Base-by-base conservation (phyloP, 164 flowering plant species). In the Tinospora cordifolia region DNA sequence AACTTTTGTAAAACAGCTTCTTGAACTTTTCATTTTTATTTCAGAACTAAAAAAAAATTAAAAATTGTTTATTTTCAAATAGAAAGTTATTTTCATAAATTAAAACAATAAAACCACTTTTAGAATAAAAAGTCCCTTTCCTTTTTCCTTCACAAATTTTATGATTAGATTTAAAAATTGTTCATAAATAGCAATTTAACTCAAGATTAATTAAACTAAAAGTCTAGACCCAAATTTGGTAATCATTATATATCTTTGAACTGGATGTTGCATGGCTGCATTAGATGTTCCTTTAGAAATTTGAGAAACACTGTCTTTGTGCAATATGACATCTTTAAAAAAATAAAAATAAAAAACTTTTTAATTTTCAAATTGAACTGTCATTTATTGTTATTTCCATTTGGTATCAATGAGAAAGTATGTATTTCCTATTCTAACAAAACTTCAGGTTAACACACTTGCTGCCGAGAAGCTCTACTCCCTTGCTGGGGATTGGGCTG, bases 401-500 rank as follows among this genome's bases (percentile, higher is more conserved):
- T 17, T 38, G 14, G 0, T 63, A 27, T 36, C 22, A 12, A 0
- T 63, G 66, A 34, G 7, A 27, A 40, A 6, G 26, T 40, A n/a
- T 26, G 14, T 15, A 24, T 14, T 68, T 72, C 27, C 70, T 26
- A 73, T 63, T 78, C 72, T 78, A 54, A 70, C 66, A 30, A 72
- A 41, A 40, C 70, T 77, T 73, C 77, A 80, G 83, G 83, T 80
- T 74, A 80, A 80, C 72, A 80, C 83, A 36, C 83, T 78, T 75
- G 83, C 81, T 65, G 83, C 83, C 51, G 81, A 80, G 71, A 80
- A 80, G 73, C 74, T 80, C 40, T 80, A 80, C 68, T 81, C 92
- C 6, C 97, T 94, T 65, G 99, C 97, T 74, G 99, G 99, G 71
- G 92, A 94, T 72, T 94, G 99, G 99, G 99, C 99, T 72, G 83